phyloP scores from a whole-genome alignment of 2,329 filamentous ascomycete genomes.

The Claviceps purpurea region DNA sequence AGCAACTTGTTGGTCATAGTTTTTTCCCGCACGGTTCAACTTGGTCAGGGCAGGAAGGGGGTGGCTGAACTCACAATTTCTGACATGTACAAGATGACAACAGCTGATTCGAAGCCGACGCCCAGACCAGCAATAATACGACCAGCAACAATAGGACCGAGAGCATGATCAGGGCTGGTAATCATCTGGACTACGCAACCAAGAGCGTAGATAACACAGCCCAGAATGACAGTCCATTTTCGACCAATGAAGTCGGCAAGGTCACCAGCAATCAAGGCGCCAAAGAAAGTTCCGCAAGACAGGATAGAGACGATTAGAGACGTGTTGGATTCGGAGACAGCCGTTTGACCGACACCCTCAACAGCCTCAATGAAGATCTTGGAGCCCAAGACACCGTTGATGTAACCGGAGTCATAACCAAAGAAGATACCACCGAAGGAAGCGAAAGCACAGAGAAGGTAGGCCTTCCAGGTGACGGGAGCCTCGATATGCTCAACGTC shows the following conservation, averaged over 20 bases:
- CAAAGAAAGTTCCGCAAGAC: constrained; percentile 66
- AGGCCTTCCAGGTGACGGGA: constrained; percentile 55
- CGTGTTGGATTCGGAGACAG: constrained; percentile 28
- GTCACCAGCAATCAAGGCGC: constrained; percentile 65
- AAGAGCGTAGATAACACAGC: constrained; percentile 57
- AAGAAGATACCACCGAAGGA: constrained; percentile 65
- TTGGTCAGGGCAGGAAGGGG: too few relatives aligned
- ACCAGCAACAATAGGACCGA: constrained; percentile 55
- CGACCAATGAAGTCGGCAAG: constrained; percentile 63
- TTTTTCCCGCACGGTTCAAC: background rate
- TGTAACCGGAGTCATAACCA: constrained; percentile 67
- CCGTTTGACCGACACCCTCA: constrained; percentile 23
- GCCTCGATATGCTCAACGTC: constrained; percentile 51
- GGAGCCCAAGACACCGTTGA: constrained; percentile 49
- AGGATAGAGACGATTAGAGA: constrained; percentile 62
- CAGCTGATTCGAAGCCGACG: constrained; percentile 68
- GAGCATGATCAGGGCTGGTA: constrained; percentile 29
- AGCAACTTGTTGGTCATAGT: background rate
- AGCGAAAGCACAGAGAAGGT: constrained; percentile 56
- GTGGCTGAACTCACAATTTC: constrained; percentile 44
- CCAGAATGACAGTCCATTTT: constrained; percentile 56
- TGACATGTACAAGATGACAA: constrained; percentile 79
- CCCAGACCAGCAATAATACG: constrained; percentile 65
- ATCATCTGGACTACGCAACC: constrained; percentile 56
- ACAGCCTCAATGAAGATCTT: constrained; percentile 38